Base-by-base conservation (phyloP, 129 eudicot species). In the Logfia minima region DNA sequence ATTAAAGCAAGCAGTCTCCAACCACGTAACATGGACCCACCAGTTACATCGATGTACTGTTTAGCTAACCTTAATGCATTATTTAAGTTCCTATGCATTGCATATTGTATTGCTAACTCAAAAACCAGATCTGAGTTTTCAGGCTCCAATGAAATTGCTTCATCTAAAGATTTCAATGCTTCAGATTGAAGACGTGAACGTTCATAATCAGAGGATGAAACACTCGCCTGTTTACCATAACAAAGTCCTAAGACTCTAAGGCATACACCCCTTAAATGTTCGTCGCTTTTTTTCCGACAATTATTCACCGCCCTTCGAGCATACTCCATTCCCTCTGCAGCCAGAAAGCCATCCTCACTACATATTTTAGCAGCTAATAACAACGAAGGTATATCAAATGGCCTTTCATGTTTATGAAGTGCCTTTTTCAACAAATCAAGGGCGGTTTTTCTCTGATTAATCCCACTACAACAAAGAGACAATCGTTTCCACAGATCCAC, bases 1-100 rank as follows among this genome's bases (percentile, higher is more conserved):
- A 93, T 83, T 80, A 93, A 81, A 31, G 97, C 98, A 68, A 93
- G 96, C 75, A 93, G 56, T 83, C 92, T 89, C 98, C 98, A 93
- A 39, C 98, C 97, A 67, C 80, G 83, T 35, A 90, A 62, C 75
- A 87, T 77, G 28, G 98, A 88, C 61, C 98, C 98, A 56, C 98
- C 98, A 0, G 97, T 93, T 72, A 86, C 83, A 83, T 90, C 91
- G 68, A 93, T 83, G 51, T 88, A 90, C 85, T 85, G 82, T 67
- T 86, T 88, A 19, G 97, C 96, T 87, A 87, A 90, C 17, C 90
- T 83, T 75, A 88, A 79, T 16, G 97, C 98, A 41, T 85, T 84
- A 84, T 84, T 88, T 48, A 88, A 77, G 76, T 93, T 93, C 75
- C 97, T 31, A 45, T 45, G 96, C 87, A 88, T 93, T 45, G 98